These are phyloP conservation scores for Pestalotiopsis sp. DNA, from an alignment of 2,329 filamentous ascomycete genomes.

Conservation along the genomic window DNA sequence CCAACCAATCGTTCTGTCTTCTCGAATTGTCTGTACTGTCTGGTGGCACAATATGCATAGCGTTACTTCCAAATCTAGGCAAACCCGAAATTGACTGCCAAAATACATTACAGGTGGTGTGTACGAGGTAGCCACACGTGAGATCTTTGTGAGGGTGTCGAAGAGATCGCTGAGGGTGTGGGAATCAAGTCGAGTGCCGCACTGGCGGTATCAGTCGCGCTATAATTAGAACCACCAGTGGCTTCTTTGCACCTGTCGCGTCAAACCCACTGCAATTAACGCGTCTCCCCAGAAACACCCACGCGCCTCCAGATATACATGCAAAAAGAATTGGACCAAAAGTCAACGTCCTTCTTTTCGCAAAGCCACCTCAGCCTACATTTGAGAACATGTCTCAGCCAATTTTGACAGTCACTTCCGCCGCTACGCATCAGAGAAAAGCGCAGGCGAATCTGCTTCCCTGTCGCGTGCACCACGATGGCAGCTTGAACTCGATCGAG, in stretches of 20 bases:
- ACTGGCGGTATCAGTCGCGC: not conserved
- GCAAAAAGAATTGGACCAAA: not conserved
- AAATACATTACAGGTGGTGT: too few species aligned
- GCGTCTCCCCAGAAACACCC: not conserved
- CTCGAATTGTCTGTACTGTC: too few species aligned
- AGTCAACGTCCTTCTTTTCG: not conserved
- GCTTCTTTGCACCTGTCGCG: not conserved
- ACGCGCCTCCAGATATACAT: not conserved
- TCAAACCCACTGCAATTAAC: not conserved
- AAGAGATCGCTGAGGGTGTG: too few species aligned
- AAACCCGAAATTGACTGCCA: too few species aligned
- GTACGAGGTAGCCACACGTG: too few species aligned
- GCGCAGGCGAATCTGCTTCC: conserved; percentile 64
- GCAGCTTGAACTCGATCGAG: conserved; percentile 61
- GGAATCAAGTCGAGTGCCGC: not conserved
- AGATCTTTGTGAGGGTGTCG: too few species aligned
- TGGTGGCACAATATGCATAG: too few species aligned
- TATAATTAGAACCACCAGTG: not conserved
- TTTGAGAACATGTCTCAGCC: conserved; percentile 26
- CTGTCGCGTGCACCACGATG: conserved; percentile 77
- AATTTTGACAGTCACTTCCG: conserved; percentile 23
- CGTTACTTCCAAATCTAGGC: too few species aligned
- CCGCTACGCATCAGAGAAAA: conserved; percentile 17
- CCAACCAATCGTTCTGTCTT: too few species aligned
- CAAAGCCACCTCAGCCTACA: not conserved